Base-by-base conservation (phyloP, 2,329 filamentous ascomycete species). In the Xylaria sp. region DNA sequence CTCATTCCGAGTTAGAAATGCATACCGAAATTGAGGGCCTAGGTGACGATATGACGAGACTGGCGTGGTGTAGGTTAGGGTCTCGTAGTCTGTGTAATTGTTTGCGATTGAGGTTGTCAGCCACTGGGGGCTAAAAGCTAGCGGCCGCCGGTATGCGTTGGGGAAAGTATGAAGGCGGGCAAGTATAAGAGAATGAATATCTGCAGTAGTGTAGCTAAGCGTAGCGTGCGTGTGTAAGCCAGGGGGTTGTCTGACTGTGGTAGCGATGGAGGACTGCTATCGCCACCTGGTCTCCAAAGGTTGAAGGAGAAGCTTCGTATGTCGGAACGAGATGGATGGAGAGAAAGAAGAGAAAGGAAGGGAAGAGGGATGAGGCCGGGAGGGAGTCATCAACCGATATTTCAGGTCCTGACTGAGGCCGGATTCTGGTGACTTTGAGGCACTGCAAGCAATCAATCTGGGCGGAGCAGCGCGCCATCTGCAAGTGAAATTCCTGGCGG, bases 321-420 rank as follows among this genome's bases (percentile, higher is more conserved):
- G 20, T 69, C 57, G 62, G 62, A 58, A 62, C 63, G 60, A 31
- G 28, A 67, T 64, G 44, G 46, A 65, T 58, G 66, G 55, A 61
- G 57, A 63, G 64, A 71, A 63, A 65, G 56, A 67, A 65, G 67
- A 65, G 67, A 73, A 70, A 73, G 41, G 63, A 67, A 70, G 73
- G 70, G 65, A 75, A 72, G 31, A 69, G 67, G n/a, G 50, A 62
- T 70, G 52, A 52, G 65, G 66, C 41, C 67, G 72, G 77, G 75
- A 76, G 76, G 76, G 77, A 79, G 78, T 78, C 76, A 79, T 67
- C 51, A 69, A 71, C 64, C 71, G 76, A 76, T 80, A 79, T 80
- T 78, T 80, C 76, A 79, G 69, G 71, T 71, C 66, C 59, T 69
- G 69, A 67, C 65, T 74, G 60, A 70, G 69, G 72, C 63, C 64